Conservation (phyloP, 331 rosid genomes). For the Dryas integrifolia region DNA sequence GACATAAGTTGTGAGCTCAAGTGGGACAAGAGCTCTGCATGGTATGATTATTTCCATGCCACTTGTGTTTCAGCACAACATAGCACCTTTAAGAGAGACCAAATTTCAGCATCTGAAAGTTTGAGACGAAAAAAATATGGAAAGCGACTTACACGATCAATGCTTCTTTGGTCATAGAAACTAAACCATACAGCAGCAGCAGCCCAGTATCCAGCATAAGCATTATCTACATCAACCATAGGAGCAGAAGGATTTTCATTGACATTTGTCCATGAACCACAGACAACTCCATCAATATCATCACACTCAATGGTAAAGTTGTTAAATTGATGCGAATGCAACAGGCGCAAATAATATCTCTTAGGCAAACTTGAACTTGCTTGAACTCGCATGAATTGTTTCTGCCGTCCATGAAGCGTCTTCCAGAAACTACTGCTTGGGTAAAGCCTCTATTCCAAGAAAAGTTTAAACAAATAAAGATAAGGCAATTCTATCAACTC, state of each 20-base stretch:
- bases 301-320: slow-evolving; percentile 65
- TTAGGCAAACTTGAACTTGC: slow-evolving; percentile 47
- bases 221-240: slow-evolving; percentile 53
- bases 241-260: slow-evolving; percentile 46
- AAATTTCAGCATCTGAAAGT: slow-evolving; percentile 1
- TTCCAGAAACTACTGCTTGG: slow-evolving; percentile 93
- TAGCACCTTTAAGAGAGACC: background rate
- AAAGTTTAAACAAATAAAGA: slow-evolving; percentile 34
- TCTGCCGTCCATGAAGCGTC: slow-evolving; percentile 57
- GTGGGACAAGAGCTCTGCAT: background rate
- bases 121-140: slow-evolving; percentile 14
- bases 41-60: background rate
- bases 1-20: background rate
- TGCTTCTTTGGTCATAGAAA: slow-evolving; percentile 82
- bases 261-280: slow-evolving; percentile 68
- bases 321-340: slow-evolving; percentile 50
- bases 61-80: background rate
- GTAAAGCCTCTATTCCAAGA: slow-evolving; percentile 67
- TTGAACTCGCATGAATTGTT: slow-evolving; percentile 42
- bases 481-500: slow-evolving; percentile 37
- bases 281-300: slow-evolving; percentile 87
- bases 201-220: slow-evolving; percentile 81
- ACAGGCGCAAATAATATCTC: slow-evolving; percentile 48
- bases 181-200: slow-evolving; percentile 88
- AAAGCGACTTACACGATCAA: slow-evolving; percentile 82